Base-by-base conservation (phyloP, 768 basidiomycete species). In the Phaffia australis region DNA sequence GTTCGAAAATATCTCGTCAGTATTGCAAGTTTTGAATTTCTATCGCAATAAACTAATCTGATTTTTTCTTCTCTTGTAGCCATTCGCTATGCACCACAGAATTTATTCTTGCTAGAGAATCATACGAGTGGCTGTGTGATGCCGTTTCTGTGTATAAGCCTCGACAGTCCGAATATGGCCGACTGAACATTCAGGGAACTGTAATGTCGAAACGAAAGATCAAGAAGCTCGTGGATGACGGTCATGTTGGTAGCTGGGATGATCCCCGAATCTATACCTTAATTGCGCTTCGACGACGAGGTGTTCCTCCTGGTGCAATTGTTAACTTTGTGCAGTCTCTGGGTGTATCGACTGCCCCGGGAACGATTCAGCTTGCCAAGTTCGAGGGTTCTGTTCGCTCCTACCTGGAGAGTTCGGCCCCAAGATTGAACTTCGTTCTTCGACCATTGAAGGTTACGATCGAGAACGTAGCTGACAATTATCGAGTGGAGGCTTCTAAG, bases 71-170 rank as follows among this genome's bases (percentile, higher is more conserved):
- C 49, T 42, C 60, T 60, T 9, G 46, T 66, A 98, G 94, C 29
- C 95, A 99, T 79, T 98, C 95, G 0, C 81, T 99, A 7, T 99
- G 95, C 73, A 99, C 95, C 0, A 84, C 84, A 49, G 95, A 99
- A 76, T 99, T 99, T 76, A 86, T 98, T 71, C 84, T 86, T 25
- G 92, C 95, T 2, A 87, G 95, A 63, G 88, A 91, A 74, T 95
- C 95, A 0, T 98, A 99, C 75, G 95, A 99, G 73, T 99, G 95
- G 95, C 83, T 99, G 16, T 99, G 95, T 73, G 94, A 99, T 74
- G 90, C 89, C 2, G 80, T 98, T n/a, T 89, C 88, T 69, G 87
- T 98, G 2, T 99, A 98, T 81, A 95, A 92, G 75, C 93, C 95
- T 25, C 85, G 85, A 65, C 95, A 99, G 78, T 93, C 90, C 56